Percentiles rank a stretch among this genome's conserved stretches.
Evolutionary conservation across 176 grass and related monocot species (phyloP).

Genomic region (Juncus inflexus): DNA sequence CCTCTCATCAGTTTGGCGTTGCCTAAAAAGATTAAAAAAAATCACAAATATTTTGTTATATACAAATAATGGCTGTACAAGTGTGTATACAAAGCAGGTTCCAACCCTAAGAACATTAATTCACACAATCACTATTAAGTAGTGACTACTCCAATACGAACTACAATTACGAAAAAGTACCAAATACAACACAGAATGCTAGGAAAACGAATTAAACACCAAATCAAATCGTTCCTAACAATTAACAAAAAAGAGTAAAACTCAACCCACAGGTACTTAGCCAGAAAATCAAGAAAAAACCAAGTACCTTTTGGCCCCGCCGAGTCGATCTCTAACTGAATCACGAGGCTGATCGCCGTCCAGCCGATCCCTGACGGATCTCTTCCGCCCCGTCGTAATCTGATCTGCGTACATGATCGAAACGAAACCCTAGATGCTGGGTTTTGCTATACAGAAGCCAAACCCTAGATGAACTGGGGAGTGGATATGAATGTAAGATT

Average conservation of each 20-base stretch:
- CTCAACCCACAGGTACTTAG: neutral
- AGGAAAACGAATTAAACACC: too few relatives aligned
- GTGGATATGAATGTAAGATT: too few relatives aligned
- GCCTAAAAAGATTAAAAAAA: constrained; percentile 46
- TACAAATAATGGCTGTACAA: too few relatives aligned
- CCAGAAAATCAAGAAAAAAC: neutral
- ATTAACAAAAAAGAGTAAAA: neutral
- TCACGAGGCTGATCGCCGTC: constrained; percentile 28
- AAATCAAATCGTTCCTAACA: neutral
- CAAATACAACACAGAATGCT: too few relatives aligned
- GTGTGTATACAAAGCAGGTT: too few relatives aligned
- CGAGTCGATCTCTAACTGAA: constrained; percentile 1
- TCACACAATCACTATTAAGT: neutral
- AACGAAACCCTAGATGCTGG: constrained; percentile 21
- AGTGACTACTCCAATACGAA: too few relatives aligned
- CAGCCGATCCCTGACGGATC: constrained; percentile 41
- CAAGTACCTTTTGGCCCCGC: constrained; percentile 34
- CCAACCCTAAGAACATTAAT: neutral
- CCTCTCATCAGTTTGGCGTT: constrained; percentile 81
- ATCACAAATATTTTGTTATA: constrained; percentile 12
- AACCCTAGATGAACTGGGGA: too few relatives aligned
- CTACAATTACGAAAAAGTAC: neutral
- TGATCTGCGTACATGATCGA: constrained; percentile 42
- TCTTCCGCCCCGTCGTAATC: constrained; percentile 37
- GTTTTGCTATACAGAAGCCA: too few relatives aligned